phyloP scores from a whole-genome alignment of 1,284 basidiomycete genomes.

The Ceratobasidium sp. region DNA sequence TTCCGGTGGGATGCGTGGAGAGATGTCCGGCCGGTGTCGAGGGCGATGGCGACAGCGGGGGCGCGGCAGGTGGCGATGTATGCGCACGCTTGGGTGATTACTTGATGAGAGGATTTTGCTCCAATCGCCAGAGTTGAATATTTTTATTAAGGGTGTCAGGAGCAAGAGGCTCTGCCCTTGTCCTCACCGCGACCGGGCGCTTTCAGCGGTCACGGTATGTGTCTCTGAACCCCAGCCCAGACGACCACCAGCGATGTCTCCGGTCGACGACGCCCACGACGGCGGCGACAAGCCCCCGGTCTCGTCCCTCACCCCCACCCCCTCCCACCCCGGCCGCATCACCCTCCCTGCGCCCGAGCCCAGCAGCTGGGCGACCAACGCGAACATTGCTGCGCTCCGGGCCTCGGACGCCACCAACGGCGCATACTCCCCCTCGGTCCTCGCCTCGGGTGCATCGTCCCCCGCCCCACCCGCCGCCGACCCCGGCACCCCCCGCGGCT shows the following conservation, averaged over 20 bases:
- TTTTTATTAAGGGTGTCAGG: not conserved
- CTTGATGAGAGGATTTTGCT: not conserved
- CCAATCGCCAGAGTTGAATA: not conserved
- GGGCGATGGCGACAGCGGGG: too few species aligned
- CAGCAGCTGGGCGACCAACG: slow-evolving; percentile 34
- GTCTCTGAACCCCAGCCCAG: slow-evolving; percentile 39
- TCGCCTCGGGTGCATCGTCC: slow-evolving; percentile 25
- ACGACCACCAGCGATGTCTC: not conserved
- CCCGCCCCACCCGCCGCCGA: slow-evolving; percentile 5
- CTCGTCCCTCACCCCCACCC: slow-evolving; percentile 11
- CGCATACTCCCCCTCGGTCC: slow-evolving; percentile 23
- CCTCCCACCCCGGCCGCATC: slow-evolving; percentile 2
- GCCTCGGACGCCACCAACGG: slow-evolving; percentile 39
- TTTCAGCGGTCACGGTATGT: not conserved
- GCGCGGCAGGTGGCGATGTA: not conserved
- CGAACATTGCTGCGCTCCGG: slow-evolving; percentile 36
- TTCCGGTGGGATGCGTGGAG: too few species aligned
- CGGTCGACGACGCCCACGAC: slow-evolving; percentile 1
- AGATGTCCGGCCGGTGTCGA: too few species aligned
- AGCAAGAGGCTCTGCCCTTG: not conserved
- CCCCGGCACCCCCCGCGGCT: slow-evolving; percentile 17
- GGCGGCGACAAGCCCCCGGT: not conserved
- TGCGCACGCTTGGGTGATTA: not conserved
- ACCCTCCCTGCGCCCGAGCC: slow-evolving; percentile 38
- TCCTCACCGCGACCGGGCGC: not conserved